A percentile compares a stretch with the other conserved stretches of the same genome.
Evolutionary conservation across 306 rosid species (phyloP).

Genomic region (Ziziphus jujuba): DNA sequence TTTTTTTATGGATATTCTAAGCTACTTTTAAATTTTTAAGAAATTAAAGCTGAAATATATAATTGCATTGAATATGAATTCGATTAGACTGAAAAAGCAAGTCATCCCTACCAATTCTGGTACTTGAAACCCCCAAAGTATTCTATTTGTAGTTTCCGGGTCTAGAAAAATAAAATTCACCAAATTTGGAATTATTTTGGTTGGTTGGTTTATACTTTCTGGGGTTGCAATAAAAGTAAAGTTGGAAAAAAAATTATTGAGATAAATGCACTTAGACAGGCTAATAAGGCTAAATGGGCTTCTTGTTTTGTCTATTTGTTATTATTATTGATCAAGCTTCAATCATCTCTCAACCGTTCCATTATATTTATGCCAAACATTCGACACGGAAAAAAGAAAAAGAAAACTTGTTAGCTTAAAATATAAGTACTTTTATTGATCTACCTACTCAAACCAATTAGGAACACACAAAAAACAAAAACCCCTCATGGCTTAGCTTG

Average conservation of each 20-base stretch:
- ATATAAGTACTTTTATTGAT: background rate
- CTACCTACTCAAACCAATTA: conserved; percentile 29
- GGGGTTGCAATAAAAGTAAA: too few species aligned
- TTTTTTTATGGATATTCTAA: too few species aligned
- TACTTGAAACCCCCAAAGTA: too few species aligned
- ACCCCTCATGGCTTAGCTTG: conserved; percentile 27
- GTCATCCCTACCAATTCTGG: too few species aligned
- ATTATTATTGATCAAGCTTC: background rate
- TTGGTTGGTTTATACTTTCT: background rate
- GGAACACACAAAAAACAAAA: conserved; percentile 17
- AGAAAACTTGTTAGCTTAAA: background rate
- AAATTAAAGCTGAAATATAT: too few species aligned
- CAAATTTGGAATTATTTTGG: background rate
- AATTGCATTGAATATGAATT: too few species aligned
- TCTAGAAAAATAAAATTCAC: background rate
- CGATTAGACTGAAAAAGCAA: too few species aligned
- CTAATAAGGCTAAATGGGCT: conserved; percentile 9
- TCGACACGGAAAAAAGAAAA: background rate
- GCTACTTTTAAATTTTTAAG: too few species aligned
- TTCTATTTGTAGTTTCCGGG: background rate
- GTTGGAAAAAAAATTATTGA: background rate
- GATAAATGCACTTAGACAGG: conserved; percentile 1
- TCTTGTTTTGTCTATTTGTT: background rate
- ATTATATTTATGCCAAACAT: background rate
- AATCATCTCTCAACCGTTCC: conserved; percentile 15